Evolutionary conservation across 805 yeast species (phyloP), one percentile per base, ranked within the genome.

Genomic region (Blastobotrys terrestris): DNA sequence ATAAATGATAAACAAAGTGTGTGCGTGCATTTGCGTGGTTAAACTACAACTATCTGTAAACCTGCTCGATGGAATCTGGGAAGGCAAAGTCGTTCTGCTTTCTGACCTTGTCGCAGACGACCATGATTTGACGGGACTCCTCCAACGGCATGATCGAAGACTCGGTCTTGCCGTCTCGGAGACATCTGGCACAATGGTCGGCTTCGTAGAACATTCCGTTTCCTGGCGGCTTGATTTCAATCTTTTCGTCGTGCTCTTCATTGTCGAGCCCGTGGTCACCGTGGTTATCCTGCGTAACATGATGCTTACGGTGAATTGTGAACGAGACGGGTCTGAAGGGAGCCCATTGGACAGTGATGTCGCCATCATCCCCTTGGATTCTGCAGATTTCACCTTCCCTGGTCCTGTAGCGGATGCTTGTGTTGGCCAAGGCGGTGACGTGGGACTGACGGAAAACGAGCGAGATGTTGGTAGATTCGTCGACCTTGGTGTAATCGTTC

Each of bases 191-290:
- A 31, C 73, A 74, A 3, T 77, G 81, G 58, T 78, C 75, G 1
- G 83, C 83, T 65, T 80, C 84, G 63, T 74, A 75, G 58, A 76
- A 76, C 62, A 79, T 75, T 0, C 85, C 85, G 47, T 67, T 63
- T 45, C 65, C 66, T 11, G 58, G 58, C 16, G 49, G 53, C 46
- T 46, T 46, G 15, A 47, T 43, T 22, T 47, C 51, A 43, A 42
- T 45, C 43, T 45, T 44, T 39, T 44, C 49, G 16, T 44, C 46
- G 7, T 15, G 44, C 49, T 51, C 35, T 15, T 49, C 41, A 11
- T 11, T 6, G 11, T 26, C 35, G 8, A 26, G 11, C 5, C 35
- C 35, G 11, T 26, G 11, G 35, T 26, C 35, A 26, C 35, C 35
- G 35, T 26, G 35, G 35, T 26, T 26, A 5, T 26, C 35, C 39